Evolutionary conservation across 2,329 filamentous ascomycete genomes (phyloP), one percentile per base, ranked within the genome.

Genomic region (Aspergillaceae sp.): DNA sequence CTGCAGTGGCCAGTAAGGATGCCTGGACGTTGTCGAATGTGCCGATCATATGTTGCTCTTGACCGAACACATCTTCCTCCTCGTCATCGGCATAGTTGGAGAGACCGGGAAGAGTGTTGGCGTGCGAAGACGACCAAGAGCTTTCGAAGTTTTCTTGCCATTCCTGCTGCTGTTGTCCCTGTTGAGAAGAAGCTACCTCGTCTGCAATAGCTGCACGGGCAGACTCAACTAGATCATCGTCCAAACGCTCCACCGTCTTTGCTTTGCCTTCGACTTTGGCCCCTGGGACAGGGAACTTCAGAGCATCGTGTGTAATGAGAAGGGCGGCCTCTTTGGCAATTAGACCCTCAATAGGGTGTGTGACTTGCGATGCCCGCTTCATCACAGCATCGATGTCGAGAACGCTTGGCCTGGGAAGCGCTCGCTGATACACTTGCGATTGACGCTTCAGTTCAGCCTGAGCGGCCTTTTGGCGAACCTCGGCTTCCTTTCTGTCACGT

Each of bases 371-470:
- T 0, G 84, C 85, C 30, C 74, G 75, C 51, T 80, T 77, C 43
- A 89, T 62, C 53, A 97, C 70, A 1, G 75, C 74, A 43, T 82
- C 73, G 26, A 92, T 67, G 63, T 97, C 84, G 9, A 97, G 74
- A 2, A 76, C 69, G 1, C 76, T 75, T 1, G 92, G 89, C 40
- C 91, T 79, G 5, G 92, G 92, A 8, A 98, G 73, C 3, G 79
- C 80, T 55, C 78, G 82, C 68, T 97, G 91, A 66, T 96, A 82
- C n/a, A 94, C 90, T 60, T 94, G 89, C 1, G 87, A 94, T 57
- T 92, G 83, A 43, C 90, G 78, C 63, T 80, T 83, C 59, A 88
- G 86, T 56, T 97, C 90, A 8, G 77, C 69, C 58, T 76, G 63
- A 62, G 83, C 74, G 68, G 80, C 61, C 43, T 84, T 86, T 59